phyloP scores from a whole-genome alignment of 768 basidiomycete species.

The Leccinum ochraceum region DNA sequence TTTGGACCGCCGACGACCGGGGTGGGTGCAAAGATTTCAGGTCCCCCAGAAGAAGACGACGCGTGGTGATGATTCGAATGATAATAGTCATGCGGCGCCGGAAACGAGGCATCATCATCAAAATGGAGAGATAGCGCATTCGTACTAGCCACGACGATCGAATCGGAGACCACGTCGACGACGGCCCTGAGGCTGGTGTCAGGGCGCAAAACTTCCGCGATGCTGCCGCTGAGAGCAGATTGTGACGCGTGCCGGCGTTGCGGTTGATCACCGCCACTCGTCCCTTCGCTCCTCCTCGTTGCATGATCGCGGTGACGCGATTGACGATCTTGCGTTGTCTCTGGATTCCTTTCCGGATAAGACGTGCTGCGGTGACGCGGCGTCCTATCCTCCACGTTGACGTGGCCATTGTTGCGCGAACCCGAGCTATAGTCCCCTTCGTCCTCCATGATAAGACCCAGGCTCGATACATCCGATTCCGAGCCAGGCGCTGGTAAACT shows the following conservation, averaged over 20 bases:
- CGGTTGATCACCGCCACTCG: not conserved
- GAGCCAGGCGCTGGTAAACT: constrained; percentile 17
- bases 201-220: constrained; percentile 23
- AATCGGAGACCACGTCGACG: constrained; percentile 18
- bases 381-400: constrained; percentile 10
- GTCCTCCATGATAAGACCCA: constrained; percentile 37
- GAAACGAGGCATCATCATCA: constrained; percentile 39
- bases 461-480: constrained; percentile 21
- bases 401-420: constrained; percentile 9
- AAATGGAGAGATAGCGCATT: constrained; percentile 38
- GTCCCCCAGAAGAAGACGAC: constrained; percentile 23
- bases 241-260: constrained; percentile 26
- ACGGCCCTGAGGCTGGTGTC: constrained; percentile 14
- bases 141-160: constrained; percentile 22
- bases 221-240: constrained; percentile 6
- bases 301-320: constrained; percentile 13
- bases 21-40: constrained; percentile 36
- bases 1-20: constrained; percentile 37
- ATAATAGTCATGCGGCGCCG: constrained; percentile 27
- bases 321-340: constrained; percentile 17
- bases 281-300: constrained; percentile 27
- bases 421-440: constrained; percentile 24
- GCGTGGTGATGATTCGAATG: constrained; percentile 10
- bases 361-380: constrained; percentile 21
- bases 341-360: constrained; percentile 19